phyloP scores from a whole-genome alignment of 441 rosid genomes.

The Croton setiger region DNA sequence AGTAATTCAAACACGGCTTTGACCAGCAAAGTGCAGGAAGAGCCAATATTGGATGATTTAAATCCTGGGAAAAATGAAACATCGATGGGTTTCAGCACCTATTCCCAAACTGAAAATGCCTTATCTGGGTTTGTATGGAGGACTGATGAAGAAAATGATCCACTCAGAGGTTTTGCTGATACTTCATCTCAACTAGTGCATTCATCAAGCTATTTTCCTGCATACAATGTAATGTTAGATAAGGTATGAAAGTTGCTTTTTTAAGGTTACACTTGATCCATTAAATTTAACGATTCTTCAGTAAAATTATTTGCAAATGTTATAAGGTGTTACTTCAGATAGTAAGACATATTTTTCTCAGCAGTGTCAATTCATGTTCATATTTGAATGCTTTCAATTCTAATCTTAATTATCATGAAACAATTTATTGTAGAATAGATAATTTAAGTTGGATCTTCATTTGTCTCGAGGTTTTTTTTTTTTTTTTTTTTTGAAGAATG shows the following conservation, averaged over 20 bases:
- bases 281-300: background rate
- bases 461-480: background rate
- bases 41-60: slow-evolving; percentile 23
- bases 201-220: slow-evolving; percentile 35
- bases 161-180: slow-evolving; percentile 32
- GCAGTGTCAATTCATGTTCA: background rate
- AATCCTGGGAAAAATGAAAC: slow-evolving; percentile 26
- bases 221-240: slow-evolving; percentile 32
- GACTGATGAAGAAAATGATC: slow-evolving; percentile 33
- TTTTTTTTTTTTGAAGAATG: too few species aligned
- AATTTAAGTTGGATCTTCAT: background rate
- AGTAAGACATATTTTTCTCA: background rate
- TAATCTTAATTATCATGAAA: background rate
- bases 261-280: background rate
- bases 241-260: slow-evolving; percentile 38
- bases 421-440: background rate
- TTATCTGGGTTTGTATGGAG: slow-evolving; percentile 37
- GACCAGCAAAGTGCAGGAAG: slow-evolving; percentile 21
- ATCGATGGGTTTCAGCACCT: slow-evolving; percentile 25
- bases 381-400: background rate
- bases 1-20: slow-evolving; percentile 22
- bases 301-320: slow-evolving; percentile 1
- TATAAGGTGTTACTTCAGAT: background rate
- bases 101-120: slow-evolving; percentile 27
- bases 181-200: slow-evolving; percentile 34